Conservation (phyloP, 2,329 filamentous ascomycete species). For the Biscogniauxia sp. region DNA sequence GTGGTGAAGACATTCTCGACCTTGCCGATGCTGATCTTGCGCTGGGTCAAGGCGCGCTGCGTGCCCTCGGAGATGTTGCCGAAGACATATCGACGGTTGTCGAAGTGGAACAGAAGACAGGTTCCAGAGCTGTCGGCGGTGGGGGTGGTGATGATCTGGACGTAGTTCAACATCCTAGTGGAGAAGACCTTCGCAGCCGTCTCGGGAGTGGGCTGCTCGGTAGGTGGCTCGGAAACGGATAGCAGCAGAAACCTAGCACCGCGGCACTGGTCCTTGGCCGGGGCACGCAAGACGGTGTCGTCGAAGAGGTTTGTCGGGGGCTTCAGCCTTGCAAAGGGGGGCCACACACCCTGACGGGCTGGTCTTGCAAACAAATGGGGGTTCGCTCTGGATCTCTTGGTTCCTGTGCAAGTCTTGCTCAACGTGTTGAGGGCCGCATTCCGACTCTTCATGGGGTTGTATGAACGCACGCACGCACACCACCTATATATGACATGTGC, state of each 20-base stretch:
- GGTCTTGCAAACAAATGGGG: too few relatives aligned
- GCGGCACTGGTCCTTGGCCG: not conserved
- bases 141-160: conserved; percentile 77
- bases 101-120: conserved; percentile 73
- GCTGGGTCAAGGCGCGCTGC: conserved; percentile 72
- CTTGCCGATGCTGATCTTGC: conserved; percentile 62
- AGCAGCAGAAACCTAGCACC: not conserved
- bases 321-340: not conserved
- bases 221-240: not conserved
- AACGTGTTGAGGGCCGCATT: too few relatives aligned
- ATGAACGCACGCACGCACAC: too few relatives aligned
- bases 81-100: conserved; percentile 79
- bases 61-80: conserved; percentile 81
- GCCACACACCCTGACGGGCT: too few relatives aligned
- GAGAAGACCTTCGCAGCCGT: not conserved
- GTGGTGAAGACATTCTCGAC: conserved; percentile 79
- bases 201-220: not conserved
- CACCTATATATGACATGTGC: too few relatives aligned
- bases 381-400: too few relatives aligned
- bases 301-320: not conserved
- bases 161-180: conserved; percentile 64
- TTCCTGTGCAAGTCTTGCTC: too few relatives aligned
- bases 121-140: conserved; percentile 87
- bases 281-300: not conserved
- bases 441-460: too few relatives aligned